A percentile compares a stretch with the other conserved stretches of the same genome.
Evolutionary conservation across 2,329 filamentous ascomycete species (phyloP).

Genomic region (Paraphaeosphaeria sporulosa): DNA sequence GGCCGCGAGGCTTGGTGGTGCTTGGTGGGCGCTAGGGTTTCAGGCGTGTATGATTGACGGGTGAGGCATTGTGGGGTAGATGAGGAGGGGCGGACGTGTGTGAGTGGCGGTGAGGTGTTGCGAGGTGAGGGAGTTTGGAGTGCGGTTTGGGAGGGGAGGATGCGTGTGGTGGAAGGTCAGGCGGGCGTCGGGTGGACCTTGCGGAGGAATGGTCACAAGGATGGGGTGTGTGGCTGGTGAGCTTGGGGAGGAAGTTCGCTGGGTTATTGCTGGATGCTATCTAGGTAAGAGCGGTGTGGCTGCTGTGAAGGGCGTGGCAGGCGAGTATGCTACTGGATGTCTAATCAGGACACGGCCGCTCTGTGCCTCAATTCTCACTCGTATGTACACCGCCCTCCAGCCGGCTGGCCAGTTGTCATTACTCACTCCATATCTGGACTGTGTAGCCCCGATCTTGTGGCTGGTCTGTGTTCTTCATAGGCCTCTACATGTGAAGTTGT

Average conservation of each 20-base stretch:
- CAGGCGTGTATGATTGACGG: not conserved
- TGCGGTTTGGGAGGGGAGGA: not conserved
- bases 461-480: not conserved
- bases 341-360: not conserved
- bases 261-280: not conserved
- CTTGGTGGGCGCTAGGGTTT: slow-evolving; percentile 8
- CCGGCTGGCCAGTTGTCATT: too few relatives aligned
- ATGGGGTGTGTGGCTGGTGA: not conserved
- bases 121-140: not conserved
- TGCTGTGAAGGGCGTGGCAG: too few relatives aligned
- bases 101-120: too few relatives aligned
- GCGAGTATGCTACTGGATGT: not conserved
- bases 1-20: slow-evolving; percentile 1
- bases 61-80: too few relatives aligned
- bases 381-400: too few relatives aligned
- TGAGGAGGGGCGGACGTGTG: not conserved
- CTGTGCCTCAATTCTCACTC: not conserved
- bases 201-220: too few relatives aligned
- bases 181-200: too few relatives aligned
- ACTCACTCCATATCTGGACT: not conserved
- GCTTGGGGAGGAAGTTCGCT: not conserved
- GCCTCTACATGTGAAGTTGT: not conserved
- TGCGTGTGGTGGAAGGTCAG: not conserved
- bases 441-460: not conserved
- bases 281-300: too few relatives aligned